phyloP scores from a whole-genome alignment of 192 early-diverging fungal species.

The Backusella westeae region DNA sequence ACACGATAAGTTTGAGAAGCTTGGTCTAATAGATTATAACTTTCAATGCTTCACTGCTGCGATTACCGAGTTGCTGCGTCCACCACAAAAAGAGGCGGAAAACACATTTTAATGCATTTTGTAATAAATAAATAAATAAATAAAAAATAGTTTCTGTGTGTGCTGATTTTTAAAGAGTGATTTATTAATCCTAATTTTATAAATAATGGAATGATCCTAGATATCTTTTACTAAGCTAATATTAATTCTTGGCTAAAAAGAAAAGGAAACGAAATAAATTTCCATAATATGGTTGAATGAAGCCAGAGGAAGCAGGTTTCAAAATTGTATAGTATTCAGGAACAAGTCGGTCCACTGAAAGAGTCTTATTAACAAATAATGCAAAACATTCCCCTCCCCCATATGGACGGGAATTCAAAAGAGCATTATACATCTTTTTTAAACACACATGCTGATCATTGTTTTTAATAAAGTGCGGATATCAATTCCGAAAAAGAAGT shows the following conservation, averaged over 20 bases:
- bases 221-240: too few relatives aligned
- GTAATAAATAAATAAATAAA: not conserved
- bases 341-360: not conserved
- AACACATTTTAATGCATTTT: not conserved
- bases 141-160: too few relatives aligned
- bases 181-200: too few relatives aligned
- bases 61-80: constrained; percentile 72
- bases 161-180: too few relatives aligned
- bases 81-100: constrained; percentile 19
- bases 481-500: not conserved
- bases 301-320: not conserved
- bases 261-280: too few relatives aligned
- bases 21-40: constrained; percentile 86
- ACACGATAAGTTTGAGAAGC: constrained; percentile 83
- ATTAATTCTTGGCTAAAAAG: too few relatives aligned
- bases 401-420: not conserved
- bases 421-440: not conserved
- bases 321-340: not conserved
- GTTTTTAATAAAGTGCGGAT: not conserved
- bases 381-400: not conserved
- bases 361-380: too few relatives aligned
- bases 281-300: not conserved
- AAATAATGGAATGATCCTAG: too few relatives aligned
- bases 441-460: not conserved
- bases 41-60: constrained; percentile 79